Conservation (phyloP, 108 stramenopile species). For the Parietichytrium sp. region DNA sequence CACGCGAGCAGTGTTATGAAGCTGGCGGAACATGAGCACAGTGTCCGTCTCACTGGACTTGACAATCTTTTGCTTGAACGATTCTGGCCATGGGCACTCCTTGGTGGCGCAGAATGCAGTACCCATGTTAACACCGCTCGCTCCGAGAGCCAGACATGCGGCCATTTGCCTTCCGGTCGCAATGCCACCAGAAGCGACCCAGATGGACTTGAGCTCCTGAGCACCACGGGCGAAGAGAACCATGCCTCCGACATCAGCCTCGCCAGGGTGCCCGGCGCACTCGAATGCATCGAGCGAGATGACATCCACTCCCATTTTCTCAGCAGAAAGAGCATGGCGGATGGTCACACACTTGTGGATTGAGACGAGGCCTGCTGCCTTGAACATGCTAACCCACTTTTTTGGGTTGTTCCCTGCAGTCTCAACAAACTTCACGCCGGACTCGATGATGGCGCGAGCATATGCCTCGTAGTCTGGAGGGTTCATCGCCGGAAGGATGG, state of each 20-base stretch:
- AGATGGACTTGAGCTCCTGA: constrained; percentile 43
- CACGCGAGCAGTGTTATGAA: constrained; percentile 57
- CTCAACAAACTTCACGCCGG: constrained; percentile 53
- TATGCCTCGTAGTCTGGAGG: constrained; percentile 51
- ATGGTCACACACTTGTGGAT: constrained; percentile 63
- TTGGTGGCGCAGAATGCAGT: constrained; percentile 55
- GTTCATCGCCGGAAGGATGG: constrained; percentile 52
- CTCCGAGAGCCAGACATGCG: constrained; percentile 51
- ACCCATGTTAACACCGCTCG: constrained; percentile 57
- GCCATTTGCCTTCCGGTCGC: constrained; percentile 52
- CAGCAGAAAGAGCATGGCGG: constrained; percentile 55
- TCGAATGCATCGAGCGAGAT: constrained; percentile 57
- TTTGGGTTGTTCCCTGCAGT: constrained; percentile 54
- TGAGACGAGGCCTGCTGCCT: constrained; percentile 48
- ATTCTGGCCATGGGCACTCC: constrained; percentile 50
- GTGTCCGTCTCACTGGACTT: constrained; percentile 47
- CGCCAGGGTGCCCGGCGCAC: constrained; percentile 64
- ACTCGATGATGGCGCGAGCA: constrained; percentile 51
- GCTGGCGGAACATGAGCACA: constrained; percentile 52
- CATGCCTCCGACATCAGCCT: constrained; percentile 57
- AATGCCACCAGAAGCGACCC: constrained; percentile 53
- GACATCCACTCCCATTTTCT: constrained; percentile 54
- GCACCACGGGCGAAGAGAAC: constrained; percentile 57
- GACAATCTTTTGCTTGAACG: constrained; percentile 52
- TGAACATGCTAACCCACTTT: constrained; percentile 48